Evolutionary conservation across 176 grass and related monocot species (phyloP).

Genomic region (Rhynchospora tenuis): DNA sequence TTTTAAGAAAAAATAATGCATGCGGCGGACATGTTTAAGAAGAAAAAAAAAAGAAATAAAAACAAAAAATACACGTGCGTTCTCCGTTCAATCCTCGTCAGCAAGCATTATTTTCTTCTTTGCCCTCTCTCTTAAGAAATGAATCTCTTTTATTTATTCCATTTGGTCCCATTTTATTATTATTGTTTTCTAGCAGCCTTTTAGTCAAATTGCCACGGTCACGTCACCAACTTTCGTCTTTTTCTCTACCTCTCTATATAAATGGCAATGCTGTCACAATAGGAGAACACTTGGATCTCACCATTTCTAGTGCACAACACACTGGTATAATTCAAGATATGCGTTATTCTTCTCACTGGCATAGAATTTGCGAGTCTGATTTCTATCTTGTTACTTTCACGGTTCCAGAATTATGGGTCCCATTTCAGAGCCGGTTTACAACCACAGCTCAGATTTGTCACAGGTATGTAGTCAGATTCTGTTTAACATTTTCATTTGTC

Average conservation of each 20-base stretch:
- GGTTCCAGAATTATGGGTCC: constrained; percentile 18
- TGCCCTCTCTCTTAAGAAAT: constrained; percentile 2
- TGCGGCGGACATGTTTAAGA: background rate
- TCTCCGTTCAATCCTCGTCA: background rate
- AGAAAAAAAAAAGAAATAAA: background rate
- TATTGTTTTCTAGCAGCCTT: background rate
- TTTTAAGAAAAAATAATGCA: background rate
- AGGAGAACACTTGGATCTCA: background rate
- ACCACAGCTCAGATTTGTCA: constrained; percentile 1
- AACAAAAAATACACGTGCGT: background rate
- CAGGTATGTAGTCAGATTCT: constrained; percentile 6
- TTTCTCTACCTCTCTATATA: background rate
- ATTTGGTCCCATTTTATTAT: background rate
- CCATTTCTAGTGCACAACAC: background rate
- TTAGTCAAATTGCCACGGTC: background rate
- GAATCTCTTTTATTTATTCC: background rate
- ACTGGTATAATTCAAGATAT: background rate
- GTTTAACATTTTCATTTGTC: background rate
- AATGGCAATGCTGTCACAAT: background rate
- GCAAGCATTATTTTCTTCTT: background rate
- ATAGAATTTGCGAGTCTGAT: constrained; percentile 13
- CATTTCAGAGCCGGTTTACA: background rate
- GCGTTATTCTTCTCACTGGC: constrained; percentile 25
- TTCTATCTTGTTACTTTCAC: constrained; percentile 8
- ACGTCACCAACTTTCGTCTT: background rate